A percentile compares a stretch with the other conserved stretches of the same genome.
phyloP scores from a whole-genome alignment of 1,284 basidiomycete genomes.

The Meira miltonrushii region DNA sequence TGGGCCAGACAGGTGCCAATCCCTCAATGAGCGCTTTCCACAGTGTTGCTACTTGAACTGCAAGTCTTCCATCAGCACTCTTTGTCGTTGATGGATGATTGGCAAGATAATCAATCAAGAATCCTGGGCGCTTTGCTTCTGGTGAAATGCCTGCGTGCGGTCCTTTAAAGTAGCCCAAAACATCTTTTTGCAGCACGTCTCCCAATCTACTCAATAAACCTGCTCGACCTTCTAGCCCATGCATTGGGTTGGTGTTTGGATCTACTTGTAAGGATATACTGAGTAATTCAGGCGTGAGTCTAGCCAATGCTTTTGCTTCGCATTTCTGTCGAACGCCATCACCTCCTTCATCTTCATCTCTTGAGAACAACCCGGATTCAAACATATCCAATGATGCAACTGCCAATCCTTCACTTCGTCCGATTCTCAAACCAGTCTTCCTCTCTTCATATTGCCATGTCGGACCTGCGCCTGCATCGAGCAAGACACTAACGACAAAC shows the following conservation, averaged over 20 bases:
- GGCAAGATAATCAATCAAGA: slow-evolving; percentile 61
- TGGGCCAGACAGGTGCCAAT: slow-evolving; percentile 80
- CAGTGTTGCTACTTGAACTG: slow-evolving; percentile 54
- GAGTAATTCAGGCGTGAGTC: slow-evolving; percentile 63
- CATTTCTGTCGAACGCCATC: slow-evolving; percentile 7
- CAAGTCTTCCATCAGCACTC: slow-evolving; percentile 27
- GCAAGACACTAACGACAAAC: slow-evolving; percentile 83
- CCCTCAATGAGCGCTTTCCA: slow-evolving; percentile 80
- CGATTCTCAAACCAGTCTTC: slow-evolving; percentile 61
- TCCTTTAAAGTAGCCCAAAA: slow-evolving; percentile 29
- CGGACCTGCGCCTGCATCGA: slow-evolving; percentile 87
- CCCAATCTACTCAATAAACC: slow-evolving; percentile 57
- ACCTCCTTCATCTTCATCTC: slow-evolving; percentile 57
- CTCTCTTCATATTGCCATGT: slow-evolving; percentile 72
- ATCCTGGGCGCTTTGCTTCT: slow-evolving; percentile 15
- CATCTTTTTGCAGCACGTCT: slow-evolving; percentile 22
- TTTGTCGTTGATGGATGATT: slow-evolving; percentile 50
- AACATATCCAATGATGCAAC: slow-evolving; percentile 91
- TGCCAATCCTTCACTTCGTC: slow-evolving; percentile 81
- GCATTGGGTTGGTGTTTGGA: slow-evolving; percentile 70
- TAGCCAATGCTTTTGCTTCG: slow-evolving; percentile 66
- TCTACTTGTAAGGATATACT: slow-evolving; percentile 73
- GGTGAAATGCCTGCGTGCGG: slow-evolving; percentile 8
- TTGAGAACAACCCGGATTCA: slow-evolving; percentile 71
- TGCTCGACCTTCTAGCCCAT: slow-evolving; percentile 79